These are phyloP conservation scores for Hanseniaspora mollemarum DNA, from an alignment of 805 yeast genomes.

Conservation along the genomic window DNA sequence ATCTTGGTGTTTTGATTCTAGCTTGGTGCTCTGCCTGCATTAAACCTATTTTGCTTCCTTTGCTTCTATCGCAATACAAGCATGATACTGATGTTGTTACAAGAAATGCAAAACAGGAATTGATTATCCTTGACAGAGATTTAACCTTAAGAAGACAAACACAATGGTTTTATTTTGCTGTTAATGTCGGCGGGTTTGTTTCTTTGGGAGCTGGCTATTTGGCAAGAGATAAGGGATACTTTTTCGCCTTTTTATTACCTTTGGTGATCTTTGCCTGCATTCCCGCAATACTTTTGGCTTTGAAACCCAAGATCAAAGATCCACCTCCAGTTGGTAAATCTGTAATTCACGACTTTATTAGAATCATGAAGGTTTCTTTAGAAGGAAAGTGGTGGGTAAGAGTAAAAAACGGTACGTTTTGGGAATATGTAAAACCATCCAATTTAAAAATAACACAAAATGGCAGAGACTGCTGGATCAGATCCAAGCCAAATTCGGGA, in stretches of 20 bases:
- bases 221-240: slow-evolving; percentile 54
- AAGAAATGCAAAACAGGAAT: slow-evolving; percentile 42
- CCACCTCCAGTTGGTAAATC: slow-evolving; percentile 30
- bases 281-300: slow-evolving; percentile 36
- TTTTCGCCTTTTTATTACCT: slow-evolving; percentile 68
- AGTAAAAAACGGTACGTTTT: slow-evolving; percentile 33
- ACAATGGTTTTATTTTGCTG: slow-evolving; percentile 64
- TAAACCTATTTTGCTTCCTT: slow-evolving; percentile 56
- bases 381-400: slow-evolving; percentile 37
- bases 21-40: slow-evolving; percentile 76
- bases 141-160: slow-evolving; percentile 62
- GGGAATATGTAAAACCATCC: slow-evolving; percentile 33
- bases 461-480: slow-evolving; percentile 17
- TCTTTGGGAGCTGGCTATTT: slow-evolving; percentile 67
- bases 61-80: slow-evolving; percentile 62
- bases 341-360: slow-evolving; percentile 36
- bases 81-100: slow-evolving; percentile 51
- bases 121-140: slow-evolving; percentile 58
- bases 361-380: slow-evolving; percentile 33
- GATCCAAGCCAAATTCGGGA: slow-evolving; percentile 23
- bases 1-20: slow-evolving; percentile 36
- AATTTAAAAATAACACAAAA: slow-evolving; percentile 5
- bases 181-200: slow-evolving; percentile 63
- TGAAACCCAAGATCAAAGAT: slow-evolving; percentile 26
- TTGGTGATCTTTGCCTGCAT: slow-evolving; percentile 47